These are phyloP conservation scores for Oryza glumipatula DNA, from an alignment of 176 grass and related monocot species.

Conservation along the genomic window DNA sequence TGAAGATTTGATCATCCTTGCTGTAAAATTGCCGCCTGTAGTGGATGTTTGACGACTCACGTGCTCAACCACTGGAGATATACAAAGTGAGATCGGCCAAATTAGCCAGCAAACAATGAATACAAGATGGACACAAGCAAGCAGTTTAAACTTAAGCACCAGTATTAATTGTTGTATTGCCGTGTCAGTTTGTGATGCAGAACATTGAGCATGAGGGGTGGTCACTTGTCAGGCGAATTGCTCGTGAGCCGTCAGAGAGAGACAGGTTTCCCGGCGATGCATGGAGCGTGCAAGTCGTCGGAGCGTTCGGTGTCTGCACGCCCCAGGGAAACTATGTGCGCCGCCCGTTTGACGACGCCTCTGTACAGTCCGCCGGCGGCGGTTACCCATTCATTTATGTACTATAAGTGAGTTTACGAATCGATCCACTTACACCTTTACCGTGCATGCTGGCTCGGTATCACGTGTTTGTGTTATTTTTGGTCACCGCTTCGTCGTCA, in stretches of 20 bases:
- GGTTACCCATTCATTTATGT: too few relatives aligned
- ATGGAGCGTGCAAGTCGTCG: neutral
- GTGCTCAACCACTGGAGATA: neutral
- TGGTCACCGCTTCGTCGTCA: too few relatives aligned
- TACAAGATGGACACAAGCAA: neutral
- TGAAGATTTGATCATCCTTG: neutral
- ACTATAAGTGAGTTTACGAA: too few relatives aligned
- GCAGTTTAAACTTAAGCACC: neutral
- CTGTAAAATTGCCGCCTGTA: neutral
- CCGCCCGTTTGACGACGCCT: neutral
- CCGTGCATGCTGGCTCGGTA: too few relatives aligned
- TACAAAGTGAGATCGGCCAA: neutral
- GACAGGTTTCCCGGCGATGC: neutral
- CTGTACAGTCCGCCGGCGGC: neutral
- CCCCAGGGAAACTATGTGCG: neutral
- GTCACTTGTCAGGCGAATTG: neutral
- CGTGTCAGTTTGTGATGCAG: neutral
- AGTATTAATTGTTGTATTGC: neutral
- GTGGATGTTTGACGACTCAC: neutral
- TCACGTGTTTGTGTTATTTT: too few relatives aligned
- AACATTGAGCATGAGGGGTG: neutral
- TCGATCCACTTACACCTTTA: too few relatives aligned
- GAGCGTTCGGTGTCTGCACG: neutral
- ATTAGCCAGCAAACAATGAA: neutral
- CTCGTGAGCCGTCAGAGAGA: neutral